Evolutionary conservation across 257 asterid genomes (phyloP).

Genomic region (Ligustrum vulgare): DNA sequence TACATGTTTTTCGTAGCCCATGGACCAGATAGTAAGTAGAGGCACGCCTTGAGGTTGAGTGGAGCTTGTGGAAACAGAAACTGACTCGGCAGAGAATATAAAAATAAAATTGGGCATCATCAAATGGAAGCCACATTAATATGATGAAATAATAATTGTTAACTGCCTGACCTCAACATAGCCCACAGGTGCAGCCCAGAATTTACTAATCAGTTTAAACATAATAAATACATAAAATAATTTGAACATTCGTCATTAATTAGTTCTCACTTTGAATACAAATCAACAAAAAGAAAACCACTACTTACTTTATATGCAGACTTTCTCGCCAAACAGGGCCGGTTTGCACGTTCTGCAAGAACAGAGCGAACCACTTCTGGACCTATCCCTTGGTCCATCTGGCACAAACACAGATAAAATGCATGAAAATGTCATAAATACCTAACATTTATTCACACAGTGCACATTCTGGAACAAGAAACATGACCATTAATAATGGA

Average conservation of each 20-base stretch:
- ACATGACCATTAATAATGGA: not conserved
- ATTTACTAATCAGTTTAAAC: constrained; percentile 3
- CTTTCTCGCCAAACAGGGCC: constrained; percentile 74
- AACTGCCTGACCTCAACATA: constrained; percentile 11
- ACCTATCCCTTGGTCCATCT: constrained; percentile 79
- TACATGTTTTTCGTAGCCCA: not conserved
- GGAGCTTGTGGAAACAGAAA: not conserved
- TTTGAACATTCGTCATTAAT: not conserved
- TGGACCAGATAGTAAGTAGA: not conserved
- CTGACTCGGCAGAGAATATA: not conserved
- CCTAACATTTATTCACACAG: not conserved
- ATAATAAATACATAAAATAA: not conserved
- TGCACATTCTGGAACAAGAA: not conserved
- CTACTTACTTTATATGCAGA: constrained; percentile 66
- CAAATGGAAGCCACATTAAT: not conserved
- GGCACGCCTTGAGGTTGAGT: not conserved
- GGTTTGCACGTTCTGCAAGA: constrained; percentile 81
- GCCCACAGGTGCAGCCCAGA: not conserved
- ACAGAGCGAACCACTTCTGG: constrained; percentile 92
- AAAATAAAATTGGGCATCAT: not conserved
- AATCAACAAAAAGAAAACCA: constrained; percentile 5
- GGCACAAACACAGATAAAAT: constrained; percentile 32
- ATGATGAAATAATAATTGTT: not conserved
- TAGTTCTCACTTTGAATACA: constrained; percentile 11
- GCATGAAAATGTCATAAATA: constrained; percentile 15